Evolutionary conservation across 2,329 filamentous ascomycete species (phyloP).

Genomic region (Myriosclerotinia curreyana): DNA sequence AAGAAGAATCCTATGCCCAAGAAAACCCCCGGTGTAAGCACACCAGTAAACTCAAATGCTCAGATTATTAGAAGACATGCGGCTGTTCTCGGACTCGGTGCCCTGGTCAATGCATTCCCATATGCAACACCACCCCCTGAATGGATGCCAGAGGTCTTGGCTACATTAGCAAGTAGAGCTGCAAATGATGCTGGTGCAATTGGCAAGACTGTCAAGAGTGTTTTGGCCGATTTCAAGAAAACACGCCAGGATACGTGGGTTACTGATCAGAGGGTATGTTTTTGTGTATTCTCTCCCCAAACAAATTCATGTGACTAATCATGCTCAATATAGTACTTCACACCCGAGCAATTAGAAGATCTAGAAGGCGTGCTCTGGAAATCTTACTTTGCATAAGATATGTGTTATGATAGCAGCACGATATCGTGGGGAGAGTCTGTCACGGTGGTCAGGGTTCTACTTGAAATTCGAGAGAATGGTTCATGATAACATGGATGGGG

Average conservation of each 20-base stretch:
- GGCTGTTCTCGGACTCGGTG: slow-evolving; percentile 85
- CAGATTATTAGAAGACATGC: slow-evolving; percentile 82
- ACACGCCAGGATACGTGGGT: slow-evolving; percentile 98
- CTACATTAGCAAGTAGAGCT: slow-evolving; percentile 77
- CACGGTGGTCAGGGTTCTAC: background rate
- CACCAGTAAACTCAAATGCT: slow-evolving; percentile 66
- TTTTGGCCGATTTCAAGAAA: slow-evolving; percentile 98
- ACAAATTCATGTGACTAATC: slow-evolving; percentile 15
- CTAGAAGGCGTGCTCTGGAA: slow-evolving; percentile 97
- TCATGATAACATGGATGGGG: slow-evolving; percentile 6
- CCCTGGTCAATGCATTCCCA: slow-evolving; percentile 91
- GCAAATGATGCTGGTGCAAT: slow-evolving; percentile 88
- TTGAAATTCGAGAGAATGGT: background rate
- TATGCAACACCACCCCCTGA: slow-evolving; percentile 87
- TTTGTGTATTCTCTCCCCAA: background rate
- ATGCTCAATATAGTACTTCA: slow-evolving; percentile 63
- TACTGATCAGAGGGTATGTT: slow-evolving; percentile 89
- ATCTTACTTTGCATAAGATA: slow-evolving; percentile 76
- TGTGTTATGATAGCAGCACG: background rate
- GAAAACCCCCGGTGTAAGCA: slow-evolving; percentile 63
- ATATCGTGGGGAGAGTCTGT: background rate
- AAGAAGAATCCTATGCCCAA: slow-evolving; percentile 84
- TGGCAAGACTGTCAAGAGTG: slow-evolving; percentile 90
- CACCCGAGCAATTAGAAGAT: slow-evolving; percentile 88
- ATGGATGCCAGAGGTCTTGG: slow-evolving; percentile 93